These are phyloP conservation scores for Panicum hallii DNA, from an alignment of 202 grass and related monocot species.

Conservation along the genomic window DNA sequence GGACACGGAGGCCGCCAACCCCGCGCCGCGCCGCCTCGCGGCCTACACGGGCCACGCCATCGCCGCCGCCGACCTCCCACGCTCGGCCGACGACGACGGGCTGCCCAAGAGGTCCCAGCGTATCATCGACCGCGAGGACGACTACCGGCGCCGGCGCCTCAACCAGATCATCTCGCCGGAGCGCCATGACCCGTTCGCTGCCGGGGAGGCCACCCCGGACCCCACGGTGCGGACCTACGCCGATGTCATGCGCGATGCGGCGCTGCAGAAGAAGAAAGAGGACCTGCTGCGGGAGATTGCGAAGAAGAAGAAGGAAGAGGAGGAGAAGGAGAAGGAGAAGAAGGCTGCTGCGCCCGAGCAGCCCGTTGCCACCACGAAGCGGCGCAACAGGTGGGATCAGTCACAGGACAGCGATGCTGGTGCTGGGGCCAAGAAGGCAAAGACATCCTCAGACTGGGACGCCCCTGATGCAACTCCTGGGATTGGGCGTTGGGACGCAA, in stretches of 20 bases:
- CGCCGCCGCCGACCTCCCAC: constrained; percentile 73
- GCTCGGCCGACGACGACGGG: constrained; percentile 64
- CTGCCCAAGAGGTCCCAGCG: constrained; percentile 62
- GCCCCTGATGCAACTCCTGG: constrained; percentile 78
- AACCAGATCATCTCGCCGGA: constrained; percentile 87
- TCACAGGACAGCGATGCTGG: constrained; percentile 35
- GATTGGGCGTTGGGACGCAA: constrained; percentile 81
- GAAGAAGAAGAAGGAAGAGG: constrained; percentile 88
- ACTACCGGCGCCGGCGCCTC: constrained; percentile 76
- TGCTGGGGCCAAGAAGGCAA: constrained; percentile 41
- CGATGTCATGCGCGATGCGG: constrained; percentile 81
- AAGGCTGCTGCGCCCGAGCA: constrained; percentile 59
- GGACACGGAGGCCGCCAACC: constrained; percentile 50
- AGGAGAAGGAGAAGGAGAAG: constrained; percentile 52
- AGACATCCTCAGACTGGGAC: constrained; percentile 83
- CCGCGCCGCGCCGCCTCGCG: constrained; percentile 65
- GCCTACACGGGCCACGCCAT: constrained; percentile 80
- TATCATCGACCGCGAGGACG: constrained; percentile 95
- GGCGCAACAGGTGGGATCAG: constrained; percentile 82
- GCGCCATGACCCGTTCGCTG: constrained; percentile 85
- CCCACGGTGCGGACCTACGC: constrained; percentile 76
- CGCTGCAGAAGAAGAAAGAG: constrained; percentile 79
- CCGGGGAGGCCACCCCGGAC: constrained; percentile 83
- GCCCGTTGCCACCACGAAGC: constrained; percentile 48
- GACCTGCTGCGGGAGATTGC: constrained; percentile 74